These are phyloP conservation scores for sorghum (Sorghum bicolor) DNA, from an alignment of 176 grass and related monocot species.

Conservation along the genomic window DNA sequence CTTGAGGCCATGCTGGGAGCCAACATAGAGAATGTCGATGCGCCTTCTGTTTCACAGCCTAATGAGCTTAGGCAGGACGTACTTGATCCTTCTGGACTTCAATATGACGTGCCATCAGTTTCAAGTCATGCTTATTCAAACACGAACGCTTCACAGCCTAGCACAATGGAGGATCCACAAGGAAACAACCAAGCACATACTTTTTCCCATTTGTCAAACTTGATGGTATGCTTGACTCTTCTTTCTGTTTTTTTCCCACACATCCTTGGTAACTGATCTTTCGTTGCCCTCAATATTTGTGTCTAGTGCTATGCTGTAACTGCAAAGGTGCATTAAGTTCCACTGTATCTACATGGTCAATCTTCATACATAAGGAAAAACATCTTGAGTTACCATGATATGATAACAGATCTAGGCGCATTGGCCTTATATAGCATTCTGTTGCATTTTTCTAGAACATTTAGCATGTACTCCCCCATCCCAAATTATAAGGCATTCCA, in stretches of 20 bases:
- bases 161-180: constrained; percentile 57
- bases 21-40: constrained; percentile 58
- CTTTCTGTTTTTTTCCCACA: not conserved
- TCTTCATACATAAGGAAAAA: not conserved
- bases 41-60: constrained; percentile 66
- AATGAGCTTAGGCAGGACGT: constrained; percentile 58
- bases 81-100: constrained; percentile 59
- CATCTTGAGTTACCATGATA: not conserved
- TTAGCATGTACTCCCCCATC: no score
- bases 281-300: not conserved
- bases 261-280: not conserved
- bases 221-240: constrained; percentile 52
- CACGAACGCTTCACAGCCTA: constrained; percentile 49
- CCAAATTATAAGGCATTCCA: no score
- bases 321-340: not conserved
- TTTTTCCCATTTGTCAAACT: constrained; percentile 75
- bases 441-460: not conserved
- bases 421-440: not conserved
- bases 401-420: not conserved
- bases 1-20: constrained; percentile 49
- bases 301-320: not conserved
- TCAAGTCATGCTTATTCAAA: constrained; percentile 60
- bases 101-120: constrained; percentile 80
- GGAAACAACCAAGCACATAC: constrained; percentile 73
- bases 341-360: not conserved